Base-by-base conservation (phyloP, 176 grass and related monocot species). In the Guadua angustifolia region DNA sequence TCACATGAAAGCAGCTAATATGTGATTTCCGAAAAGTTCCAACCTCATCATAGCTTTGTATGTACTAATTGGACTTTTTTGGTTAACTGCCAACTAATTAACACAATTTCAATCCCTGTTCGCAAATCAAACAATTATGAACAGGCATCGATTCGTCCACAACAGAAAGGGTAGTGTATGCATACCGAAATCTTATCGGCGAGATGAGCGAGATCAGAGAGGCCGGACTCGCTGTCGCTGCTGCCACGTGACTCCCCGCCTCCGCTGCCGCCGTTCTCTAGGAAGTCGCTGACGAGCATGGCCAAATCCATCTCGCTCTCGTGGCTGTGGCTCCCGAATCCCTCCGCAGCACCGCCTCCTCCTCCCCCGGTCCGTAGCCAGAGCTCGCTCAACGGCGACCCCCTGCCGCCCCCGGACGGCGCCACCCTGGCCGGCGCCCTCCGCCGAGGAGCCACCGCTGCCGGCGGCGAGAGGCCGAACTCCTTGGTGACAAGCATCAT, bases 241-340 rank as follows among this genome's bases (percentile, higher is more conserved):
- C 89, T 98, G 36, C 62, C 82, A 52, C 92, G 87, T 18, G 95
- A 98, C 19, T 98, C 95, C 2, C 84, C 89, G 24, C 74, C 66
- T 5, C 82, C 83, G 59, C 79, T 83, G 65, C 75, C 89, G 4
- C 85, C 95, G 83, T 86, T 91, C 89, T 98, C 95, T 63, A 93
- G 87, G 74, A 98, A 98, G 66, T 98, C 92, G 63, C 57, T 90
- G 26, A 98, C 95, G 88, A 98, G 90, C 78, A 92, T 39, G 35
- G 92, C 92, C 40, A 98, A 79, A 71, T 98, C 95, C 57, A 88
- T 79, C 10, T 95, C 95, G 79, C 88, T 93, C 63, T 98, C 95
- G 56, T 98, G 92, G 86, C 95, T 94, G 85, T 79, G 69, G 38
- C 85, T 83, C 66, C 77, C 73, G 44, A 65, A 67, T 5, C 69